These are phyloP conservation scores for Eucalyptus regnans DNA, from an alignment of 345 rosid genomes.

Conservation along the genomic window DNA sequence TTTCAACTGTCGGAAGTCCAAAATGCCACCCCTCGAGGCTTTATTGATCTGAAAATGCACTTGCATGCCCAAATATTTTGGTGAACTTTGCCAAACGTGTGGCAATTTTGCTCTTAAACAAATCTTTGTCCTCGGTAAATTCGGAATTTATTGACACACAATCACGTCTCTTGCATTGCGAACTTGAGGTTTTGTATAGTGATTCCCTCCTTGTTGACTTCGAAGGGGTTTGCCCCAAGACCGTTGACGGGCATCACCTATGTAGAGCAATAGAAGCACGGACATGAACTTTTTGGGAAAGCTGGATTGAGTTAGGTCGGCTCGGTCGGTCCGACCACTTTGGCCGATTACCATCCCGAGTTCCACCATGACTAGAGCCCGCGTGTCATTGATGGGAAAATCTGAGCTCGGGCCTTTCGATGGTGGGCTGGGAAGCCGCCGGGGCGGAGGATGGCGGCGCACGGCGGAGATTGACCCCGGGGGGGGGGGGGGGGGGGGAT, in stretches of 20 bases:
- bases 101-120: background rate
- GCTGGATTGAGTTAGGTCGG: fast-evolving
- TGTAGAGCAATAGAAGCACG: fast-evolving
- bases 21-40: background rate
- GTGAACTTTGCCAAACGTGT: background rate
- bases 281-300: background rate
- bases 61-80: background rate
- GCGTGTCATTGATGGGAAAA: fast-evolving
- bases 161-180: fast-evolving
- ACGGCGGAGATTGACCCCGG: background rate
- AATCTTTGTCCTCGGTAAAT: background rate
- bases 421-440: background rate
- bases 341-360: fast-evolving
- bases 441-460: background rate
- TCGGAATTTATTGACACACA: background rate
- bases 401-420: background rate
- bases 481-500: too few species aligned
- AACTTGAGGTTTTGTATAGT: background rate
- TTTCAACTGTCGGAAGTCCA: background rate
- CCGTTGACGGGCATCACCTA: fast-evolving
- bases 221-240: too few species aligned
- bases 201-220: background rate
- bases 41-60: background rate
- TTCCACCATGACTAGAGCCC: fast-evolving
- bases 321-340: background rate